phyloP scores from a whole-genome alignment of 495 filamentous ascomycete species.

The Aspergillus sclerotiicarbonarius region DNA sequence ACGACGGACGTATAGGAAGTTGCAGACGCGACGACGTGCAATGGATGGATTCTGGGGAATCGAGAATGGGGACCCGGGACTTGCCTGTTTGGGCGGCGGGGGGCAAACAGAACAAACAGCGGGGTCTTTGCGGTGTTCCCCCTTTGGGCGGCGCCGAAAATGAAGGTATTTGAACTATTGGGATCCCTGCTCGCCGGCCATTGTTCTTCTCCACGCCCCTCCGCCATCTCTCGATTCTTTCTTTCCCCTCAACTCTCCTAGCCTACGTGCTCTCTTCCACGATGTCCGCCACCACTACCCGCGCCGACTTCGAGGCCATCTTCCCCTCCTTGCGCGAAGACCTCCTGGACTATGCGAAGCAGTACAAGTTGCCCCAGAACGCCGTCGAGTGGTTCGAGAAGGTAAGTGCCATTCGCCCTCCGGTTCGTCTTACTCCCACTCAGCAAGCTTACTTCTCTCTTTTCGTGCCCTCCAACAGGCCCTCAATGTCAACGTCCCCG shows the following conservation, averaged over 20 bases:
- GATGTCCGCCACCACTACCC: slow-evolving; percentile 68
- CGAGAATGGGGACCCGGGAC: slow-evolving; percentile 1
- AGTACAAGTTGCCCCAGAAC: slow-evolving; percentile 78
- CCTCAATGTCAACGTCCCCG: slow-evolving; percentile 79
- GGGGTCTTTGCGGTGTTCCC: too few species aligned
- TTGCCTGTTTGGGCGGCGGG: slow-evolving; percentile 13
- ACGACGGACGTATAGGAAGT: not conserved
- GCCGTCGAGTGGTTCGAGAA: slow-evolving; percentile 84
- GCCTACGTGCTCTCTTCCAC: slow-evolving; percentile 18
- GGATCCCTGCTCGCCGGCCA: not conserved
- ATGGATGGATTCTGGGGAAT: not conserved
- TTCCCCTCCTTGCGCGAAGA: slow-evolving; percentile 79
- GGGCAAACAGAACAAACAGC: slow-evolving; percentile 30
- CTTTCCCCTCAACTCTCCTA: not conserved
- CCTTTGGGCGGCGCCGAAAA: not conserved
- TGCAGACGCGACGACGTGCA: too few species aligned
- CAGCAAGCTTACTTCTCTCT: slow-evolving; percentile 8
- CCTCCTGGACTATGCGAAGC: slow-evolving; percentile 68
- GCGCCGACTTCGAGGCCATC: slow-evolving; percentile 82
- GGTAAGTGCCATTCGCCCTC: slow-evolving; percentile 46
- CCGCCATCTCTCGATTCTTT: not conserved
- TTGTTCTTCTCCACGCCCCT: not conserved
- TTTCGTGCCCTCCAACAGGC: slow-evolving; percentile 46
- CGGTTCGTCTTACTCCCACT: not conserved
- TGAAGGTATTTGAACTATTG: not conserved